These are phyloP conservation scores for Hordeum vulgare DNA, from an alignment of 176 grass and related monocot genomes.

Conservation along the genomic window DNA sequence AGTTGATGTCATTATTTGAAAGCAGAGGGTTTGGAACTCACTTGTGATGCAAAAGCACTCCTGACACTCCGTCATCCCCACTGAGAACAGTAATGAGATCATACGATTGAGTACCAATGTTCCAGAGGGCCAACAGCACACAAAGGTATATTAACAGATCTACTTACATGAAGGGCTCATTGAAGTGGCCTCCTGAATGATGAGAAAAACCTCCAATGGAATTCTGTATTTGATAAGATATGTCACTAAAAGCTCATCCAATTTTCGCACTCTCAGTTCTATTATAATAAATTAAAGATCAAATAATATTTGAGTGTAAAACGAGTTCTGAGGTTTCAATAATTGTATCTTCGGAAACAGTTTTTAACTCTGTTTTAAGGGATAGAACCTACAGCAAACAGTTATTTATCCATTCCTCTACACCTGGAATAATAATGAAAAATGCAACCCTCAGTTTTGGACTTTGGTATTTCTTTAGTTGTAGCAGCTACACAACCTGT, in stretches of 20 bases:
- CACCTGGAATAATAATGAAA: conserved; percentile 2
- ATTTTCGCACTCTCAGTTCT: background rate
- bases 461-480: background rate
- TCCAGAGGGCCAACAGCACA: background rate
- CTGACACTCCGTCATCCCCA: conserved; percentile 90
- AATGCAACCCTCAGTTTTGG: background rate
- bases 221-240: conserved; percentile 54
- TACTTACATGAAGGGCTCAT: conserved; percentile 95
- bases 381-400: background rate
- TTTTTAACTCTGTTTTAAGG: background rate
- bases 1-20: background rate
- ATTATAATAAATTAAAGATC: background rate
- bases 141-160: background rate
- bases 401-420: background rate
- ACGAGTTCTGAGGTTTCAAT: background rate
- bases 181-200: conserved; percentile 83
- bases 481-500: background rate
- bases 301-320: background rate
- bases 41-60: conserved; percentile 99
- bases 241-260: background rate
- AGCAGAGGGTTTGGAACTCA: conserved; percentile 35
- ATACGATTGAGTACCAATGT: background rate
- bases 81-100: conserved; percentile 34
- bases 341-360: background rate
- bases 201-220: conserved; percentile 98